Conservation (phyloP, 176 grass and related monocot genomes). For the Poa annua region DNA sequence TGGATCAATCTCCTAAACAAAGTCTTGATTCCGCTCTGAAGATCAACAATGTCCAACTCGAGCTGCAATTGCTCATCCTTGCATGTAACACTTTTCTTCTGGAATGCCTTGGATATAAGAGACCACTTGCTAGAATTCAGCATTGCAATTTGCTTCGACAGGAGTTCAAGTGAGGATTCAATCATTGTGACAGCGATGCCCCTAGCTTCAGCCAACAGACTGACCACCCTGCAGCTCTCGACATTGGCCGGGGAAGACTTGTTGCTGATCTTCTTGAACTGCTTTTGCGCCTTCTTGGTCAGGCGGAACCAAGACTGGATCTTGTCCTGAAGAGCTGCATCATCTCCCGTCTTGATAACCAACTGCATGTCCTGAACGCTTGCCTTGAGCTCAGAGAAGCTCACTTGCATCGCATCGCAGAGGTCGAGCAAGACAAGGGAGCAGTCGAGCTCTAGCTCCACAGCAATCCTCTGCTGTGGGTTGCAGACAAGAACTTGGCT, state of each 20-base stretch:
- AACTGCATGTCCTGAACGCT: slow-evolving; percentile 2
- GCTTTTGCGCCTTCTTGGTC: slow-evolving; percentile 39
- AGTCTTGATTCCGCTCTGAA: slow-evolving; percentile 42
- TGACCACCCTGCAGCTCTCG: slow-evolving; percentile 10
- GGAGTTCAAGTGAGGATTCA: slow-evolving; percentile 2
- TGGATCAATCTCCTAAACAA: slow-evolving; percentile 47
- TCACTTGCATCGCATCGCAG: slow-evolving; percentile 13
- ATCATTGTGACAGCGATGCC: slow-evolving; percentile 38
- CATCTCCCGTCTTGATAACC: slow-evolving; percentile 34
- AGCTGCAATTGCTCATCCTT: slow-evolving; percentile 42
- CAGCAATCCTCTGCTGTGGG: neutral
- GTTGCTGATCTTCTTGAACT: slow-evolving; percentile 46
- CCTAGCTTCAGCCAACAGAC: slow-evolving; percentile 40
- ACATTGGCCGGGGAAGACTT: neutral
- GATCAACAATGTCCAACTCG: slow-evolving; percentile 43
- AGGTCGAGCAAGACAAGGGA: slow-evolving; percentile 43
- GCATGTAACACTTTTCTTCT: slow-evolving; percentile 42
- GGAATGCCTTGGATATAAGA: slow-evolving; percentile 48
- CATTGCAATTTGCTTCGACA: slow-evolving; percentile 25
- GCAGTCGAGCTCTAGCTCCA: slow-evolving; percentile 37
- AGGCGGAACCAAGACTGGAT: slow-evolving; percentile 25
- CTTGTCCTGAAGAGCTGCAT: slow-evolving; percentile 3
- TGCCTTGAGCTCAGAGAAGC: too few relatives aligned
- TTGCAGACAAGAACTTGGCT: neutral
- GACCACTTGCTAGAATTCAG: slow-evolving; percentile 48